phyloP scores from a whole-genome alignment of 805 yeast genomes.

The Wickerhamomyces bovis region DNA sequence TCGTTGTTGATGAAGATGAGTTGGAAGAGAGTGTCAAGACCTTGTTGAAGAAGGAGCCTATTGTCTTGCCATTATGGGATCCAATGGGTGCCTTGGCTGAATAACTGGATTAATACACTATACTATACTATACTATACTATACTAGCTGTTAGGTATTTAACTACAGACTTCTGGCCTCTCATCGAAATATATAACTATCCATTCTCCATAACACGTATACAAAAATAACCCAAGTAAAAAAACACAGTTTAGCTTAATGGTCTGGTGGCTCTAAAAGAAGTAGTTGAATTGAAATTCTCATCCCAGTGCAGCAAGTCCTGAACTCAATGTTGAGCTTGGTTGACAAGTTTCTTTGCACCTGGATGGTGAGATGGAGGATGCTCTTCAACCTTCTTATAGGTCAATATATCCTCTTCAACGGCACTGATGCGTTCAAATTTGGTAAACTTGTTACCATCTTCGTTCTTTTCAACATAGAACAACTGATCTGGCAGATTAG shows the following conservation, averaged over 20 bases:
- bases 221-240: not conserved
- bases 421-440: not conserved
- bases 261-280: not conserved
- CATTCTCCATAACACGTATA: not conserved
- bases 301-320: no score
- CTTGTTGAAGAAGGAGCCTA: constrained; percentile 36
- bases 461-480: constrained; percentile 1
- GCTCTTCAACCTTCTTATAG: not conserved
- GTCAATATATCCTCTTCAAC: not conserved
- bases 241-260: not conserved
- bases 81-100: constrained; percentile 73
- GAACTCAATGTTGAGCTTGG: constrained; percentile 3
- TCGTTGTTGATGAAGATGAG: constrained; percentile 52
- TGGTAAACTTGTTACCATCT: not conserved
- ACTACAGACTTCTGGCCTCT: no score
- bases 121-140: no score
- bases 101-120: no score
- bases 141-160: no score
- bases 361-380: not conserved
- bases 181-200: not conserved
- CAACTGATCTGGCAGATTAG: constrained; percentile 1
- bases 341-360: constrained; percentile 1
- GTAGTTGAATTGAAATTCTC: no score
- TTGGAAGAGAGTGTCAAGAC: constrained; percentile 23
- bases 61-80: constrained; percentile 69